Evolutionary conservation across 164 flowering plant genomes (phyloP), one percentile per base, ranked within the genome.

Genomic region (Vitis cinerea): DNA sequence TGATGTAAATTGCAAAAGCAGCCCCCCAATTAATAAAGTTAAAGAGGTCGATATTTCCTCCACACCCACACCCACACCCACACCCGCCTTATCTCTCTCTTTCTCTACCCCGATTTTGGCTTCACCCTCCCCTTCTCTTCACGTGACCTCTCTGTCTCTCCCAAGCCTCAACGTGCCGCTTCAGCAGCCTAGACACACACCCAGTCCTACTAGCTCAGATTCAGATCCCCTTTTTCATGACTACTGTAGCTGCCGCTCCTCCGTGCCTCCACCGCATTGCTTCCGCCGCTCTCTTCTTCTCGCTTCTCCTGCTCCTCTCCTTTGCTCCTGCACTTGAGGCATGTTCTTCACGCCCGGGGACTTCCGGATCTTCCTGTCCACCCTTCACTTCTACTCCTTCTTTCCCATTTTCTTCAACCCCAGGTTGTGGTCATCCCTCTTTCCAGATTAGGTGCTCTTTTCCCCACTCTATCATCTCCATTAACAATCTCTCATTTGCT

Each of bases 351-450:
- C 8, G 10, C 13, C 8, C 63, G 0, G 7, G 31, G 37, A 10
- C 70, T 8, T 9, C 51, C 10, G 23, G 10, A 23, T 60, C 79
- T 61, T 15, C 69, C 14, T 83, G 87, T 63, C 88, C 88, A 4
- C 88, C 89, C 0, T 84, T 82, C 77, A 63, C 66, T 30, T 68
- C 90, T 19, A 31, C 82, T 1, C 84, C 82, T 0, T 72, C 85
- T 0, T 89, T 72, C 71, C 94, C 98, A 1, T 89, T 88, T 84
- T 82, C 90, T 8, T 16, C 83, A 2, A 30, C 79, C 1, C 83
- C 85, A 0, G 90, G 91, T 19, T 88, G 87, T 61, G 95, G 95
- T 74, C 95, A 91, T 78, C 97, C 98, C 0, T 70, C 79, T 2
- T 91, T 93, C 73, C 94, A 83, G 52, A 59, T 88, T 75, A 72